These are phyloP conservation scores for Phytophthora hibernalis DNA, from an alignment of 352 stramenopile species.

Conservation along the genomic window DNA sequence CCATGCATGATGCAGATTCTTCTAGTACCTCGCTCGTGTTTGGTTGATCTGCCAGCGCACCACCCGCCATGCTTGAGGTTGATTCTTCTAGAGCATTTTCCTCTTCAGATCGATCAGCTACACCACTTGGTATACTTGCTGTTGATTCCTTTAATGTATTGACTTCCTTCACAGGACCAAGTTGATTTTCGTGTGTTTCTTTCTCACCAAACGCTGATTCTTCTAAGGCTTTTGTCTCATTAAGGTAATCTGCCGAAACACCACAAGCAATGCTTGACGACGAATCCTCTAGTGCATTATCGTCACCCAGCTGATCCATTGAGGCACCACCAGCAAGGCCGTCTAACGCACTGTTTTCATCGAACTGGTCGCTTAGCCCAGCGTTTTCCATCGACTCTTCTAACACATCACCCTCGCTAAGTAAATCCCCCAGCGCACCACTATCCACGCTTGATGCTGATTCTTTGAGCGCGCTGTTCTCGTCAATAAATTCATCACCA, in stretches of 20 bases:
- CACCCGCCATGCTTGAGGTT: background rate
- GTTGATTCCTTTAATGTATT: background rate
- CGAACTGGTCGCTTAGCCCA: background rate
- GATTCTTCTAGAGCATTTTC: background rate
- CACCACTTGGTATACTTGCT: background rate
- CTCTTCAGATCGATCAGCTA: background rate
- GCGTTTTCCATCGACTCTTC: background rate
- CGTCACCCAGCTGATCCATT: background rate
- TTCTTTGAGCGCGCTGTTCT: background rate
- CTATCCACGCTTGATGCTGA: background rate
- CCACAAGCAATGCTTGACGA: background rate
- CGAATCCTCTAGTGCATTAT: constrained; percentile 4
- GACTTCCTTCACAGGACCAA: background rate
- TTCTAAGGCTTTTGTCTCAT: background rate
- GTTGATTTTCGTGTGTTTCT: background rate
- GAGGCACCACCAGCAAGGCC: background rate
- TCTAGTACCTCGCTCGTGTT: background rate
- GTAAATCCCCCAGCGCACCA: background rate
- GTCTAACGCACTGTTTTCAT: background rate
- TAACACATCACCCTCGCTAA: background rate
- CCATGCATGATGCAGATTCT: background rate
- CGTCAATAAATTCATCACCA: background rate
- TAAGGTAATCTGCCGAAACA: background rate
- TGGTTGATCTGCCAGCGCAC: background rate
- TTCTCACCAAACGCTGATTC: background rate